Percentiles rank a stretch among this genome's conserved stretches.
Evolutionary conservation across 257 asterid species (phyloP).

Genomic region (Parsonsia alboflavescens): DNA sequence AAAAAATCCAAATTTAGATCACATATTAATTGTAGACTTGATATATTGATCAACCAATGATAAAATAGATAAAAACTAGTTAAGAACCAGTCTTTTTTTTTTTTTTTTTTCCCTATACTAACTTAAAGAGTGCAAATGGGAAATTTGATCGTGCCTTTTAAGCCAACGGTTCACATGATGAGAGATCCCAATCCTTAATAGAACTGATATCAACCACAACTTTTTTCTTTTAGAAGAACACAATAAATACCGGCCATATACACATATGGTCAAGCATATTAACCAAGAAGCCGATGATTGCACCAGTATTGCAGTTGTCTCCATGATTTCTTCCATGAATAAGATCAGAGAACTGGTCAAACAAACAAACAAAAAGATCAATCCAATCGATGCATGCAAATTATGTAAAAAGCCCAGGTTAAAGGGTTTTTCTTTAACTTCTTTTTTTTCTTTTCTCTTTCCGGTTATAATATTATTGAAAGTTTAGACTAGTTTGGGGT

Average conservation of each 20-base stretch:
- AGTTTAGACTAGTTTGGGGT: conserved; percentile 10
- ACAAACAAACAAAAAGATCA: background rate
- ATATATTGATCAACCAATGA: background rate
- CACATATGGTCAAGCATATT: conserved; percentile 12
- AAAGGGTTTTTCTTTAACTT: no score
- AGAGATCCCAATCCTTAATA: background rate
- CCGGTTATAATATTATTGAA: background rate
- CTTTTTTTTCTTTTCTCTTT: background rate
- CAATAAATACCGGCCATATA: background rate
- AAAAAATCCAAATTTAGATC: background rate
- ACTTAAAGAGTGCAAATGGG: background rate
- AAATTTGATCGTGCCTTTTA: background rate
- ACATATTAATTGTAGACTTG: background rate
- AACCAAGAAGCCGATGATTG: background rate
- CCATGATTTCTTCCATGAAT: background rate
- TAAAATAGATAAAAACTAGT: background rate
- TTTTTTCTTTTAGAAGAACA: background rate
- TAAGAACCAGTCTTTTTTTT: no score
- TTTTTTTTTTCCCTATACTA: background rate
- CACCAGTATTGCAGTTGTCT: background rate
- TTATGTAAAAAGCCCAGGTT: no score
- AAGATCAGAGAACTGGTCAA: background rate
- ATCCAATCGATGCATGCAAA: conserved; percentile 5
- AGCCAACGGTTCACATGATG: background rate
- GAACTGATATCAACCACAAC: background rate